Evolutionary conservation across 345 rosid genomes (phyloP).

Genomic region (Melaleuca alternifolia): DNA sequence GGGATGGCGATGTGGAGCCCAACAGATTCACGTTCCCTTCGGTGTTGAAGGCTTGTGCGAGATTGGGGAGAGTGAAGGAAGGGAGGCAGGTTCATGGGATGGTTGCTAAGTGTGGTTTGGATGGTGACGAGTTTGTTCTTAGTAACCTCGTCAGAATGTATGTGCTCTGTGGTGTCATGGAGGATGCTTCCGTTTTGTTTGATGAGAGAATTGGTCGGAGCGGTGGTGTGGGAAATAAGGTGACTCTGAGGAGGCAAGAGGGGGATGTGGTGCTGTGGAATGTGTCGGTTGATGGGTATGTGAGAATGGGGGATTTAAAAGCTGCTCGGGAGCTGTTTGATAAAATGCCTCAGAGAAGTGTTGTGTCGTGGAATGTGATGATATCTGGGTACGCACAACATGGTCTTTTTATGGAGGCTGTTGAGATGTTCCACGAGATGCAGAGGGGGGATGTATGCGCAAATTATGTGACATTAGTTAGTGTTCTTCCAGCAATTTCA

Average conservation of each 20-base stretch:
- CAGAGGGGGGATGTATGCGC: conserved; percentile 29
- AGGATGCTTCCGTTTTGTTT: conserved; percentile 35
- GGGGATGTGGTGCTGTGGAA: conserved; percentile 63
- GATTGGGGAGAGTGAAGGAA: conserved; percentile 27
- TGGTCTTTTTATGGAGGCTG: conserved; percentile 44
- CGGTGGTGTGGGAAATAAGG: not conserved
- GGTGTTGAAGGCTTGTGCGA: conserved; percentile 52
- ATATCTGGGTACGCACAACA: conserved; percentile 61
- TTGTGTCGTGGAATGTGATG: conserved; percentile 64
- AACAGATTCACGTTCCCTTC: conserved; percentile 60
- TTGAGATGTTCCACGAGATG: conserved; percentile 48
- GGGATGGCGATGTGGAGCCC: conserved; percentile 32
- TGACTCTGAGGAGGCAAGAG: conserved; percentile 25
- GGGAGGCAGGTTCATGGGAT: conserved; percentile 59
- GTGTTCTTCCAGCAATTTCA: conserved; percentile 55
- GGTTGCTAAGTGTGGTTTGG: conserved; percentile 41
- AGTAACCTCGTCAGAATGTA: conserved; percentile 68
- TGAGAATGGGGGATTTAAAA: conserved; percentile 36
- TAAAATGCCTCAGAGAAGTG: conserved; percentile 43
- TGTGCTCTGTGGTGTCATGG: conserved; percentile 47
- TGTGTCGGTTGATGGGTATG: conserved; percentile 58
- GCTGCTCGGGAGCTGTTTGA: conserved; percentile 35
- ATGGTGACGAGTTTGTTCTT: conserved; percentile 46
- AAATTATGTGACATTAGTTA: conserved; percentile 56
- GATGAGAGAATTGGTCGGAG: conserved; percentile 7